Evolutionary conservation across 176 grass and related monocot genomes (phyloP), one percentile per base, ranked within the genome.

Genomic region (Triticum monococcum): DNA sequence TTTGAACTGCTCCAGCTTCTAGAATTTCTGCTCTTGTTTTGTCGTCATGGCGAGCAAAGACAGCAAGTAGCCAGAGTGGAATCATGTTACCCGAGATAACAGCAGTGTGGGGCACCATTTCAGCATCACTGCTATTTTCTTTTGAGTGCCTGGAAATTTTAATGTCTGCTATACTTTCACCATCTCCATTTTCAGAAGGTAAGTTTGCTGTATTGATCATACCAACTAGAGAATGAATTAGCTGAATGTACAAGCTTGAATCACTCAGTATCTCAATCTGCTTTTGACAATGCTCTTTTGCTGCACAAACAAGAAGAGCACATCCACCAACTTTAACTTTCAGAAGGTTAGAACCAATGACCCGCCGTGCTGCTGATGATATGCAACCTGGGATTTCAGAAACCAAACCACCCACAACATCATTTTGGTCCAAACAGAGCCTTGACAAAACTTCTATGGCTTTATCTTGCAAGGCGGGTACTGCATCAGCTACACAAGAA

Each of bases 11-110:
- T 78, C 91, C 97, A 89, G 90, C 85, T 86, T 95, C 94, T 78
- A 99, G 78, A 76, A 99, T 88, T 88, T 94, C 92, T 71, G 87
- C 81, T 74, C 91, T 91, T 81, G 85, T 82, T 82, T 84, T 90
- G 38, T 83, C 85, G 86, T 97, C 94, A 90, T 91, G 89, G 46
- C 78, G 81, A 88, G 94, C 84, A 93, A 99, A 93, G 36, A 94
- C 84, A 84, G 97, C 78, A 78, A 99, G 97, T 24, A 99, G 80
- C 97, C 97, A 99, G 40, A 94, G 84, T 17, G 92, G 89, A 90
- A 99, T 89, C 97, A 97, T 99, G 86, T 95, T 99, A 72, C 97
- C 89, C 17, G 86, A 97, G 13, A 99, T 97, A 41, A 95, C 85
- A 79, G 92, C 83, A 72, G 94, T 99, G 71, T 80, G 78, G 60